phyloP scores from a whole-genome alignment of 257 asterid species.

The Solanum sejunctum region DNA sequence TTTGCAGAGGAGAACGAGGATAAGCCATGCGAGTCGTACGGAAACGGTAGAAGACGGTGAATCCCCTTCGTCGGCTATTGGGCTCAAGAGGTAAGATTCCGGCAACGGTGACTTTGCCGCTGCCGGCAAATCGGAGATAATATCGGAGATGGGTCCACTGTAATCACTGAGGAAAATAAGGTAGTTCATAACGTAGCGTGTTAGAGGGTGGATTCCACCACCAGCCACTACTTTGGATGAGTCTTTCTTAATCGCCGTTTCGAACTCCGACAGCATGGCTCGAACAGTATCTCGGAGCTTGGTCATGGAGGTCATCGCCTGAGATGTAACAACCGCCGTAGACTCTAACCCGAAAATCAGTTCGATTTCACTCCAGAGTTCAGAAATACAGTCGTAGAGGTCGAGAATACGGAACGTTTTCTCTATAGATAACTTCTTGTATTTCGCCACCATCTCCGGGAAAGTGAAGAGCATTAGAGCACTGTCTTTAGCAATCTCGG shows the following conservation, averaged over 20 bases:
- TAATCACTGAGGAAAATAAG: slow-evolving; percentile 66
- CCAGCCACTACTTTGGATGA: slow-evolving; percentile 39
- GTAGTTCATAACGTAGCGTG: slow-evolving; percentile 90
- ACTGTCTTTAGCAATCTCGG: slow-evolving; percentile 42
- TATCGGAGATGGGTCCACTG: slow-evolving; percentile 58
- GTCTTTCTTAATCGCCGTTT: slow-evolving; percentile 74
- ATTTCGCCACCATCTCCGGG: slow-evolving; percentile 41
- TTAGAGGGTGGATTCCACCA: slow-evolving; percentile 76
- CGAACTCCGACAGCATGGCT: slow-evolving; percentile 47
- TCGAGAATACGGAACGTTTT: slow-evolving; percentile 69
- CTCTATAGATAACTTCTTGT: slow-evolving; percentile 65
- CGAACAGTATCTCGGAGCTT: slow-evolving; percentile 65
- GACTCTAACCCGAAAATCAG: slow-evolving; percentile 43
- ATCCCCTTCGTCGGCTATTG: slow-evolving; percentile 6
- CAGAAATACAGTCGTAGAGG: slow-evolving; percentile 53
- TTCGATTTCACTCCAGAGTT: slow-evolving; percentile 57
- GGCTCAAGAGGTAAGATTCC: slow-evolving; percentile 47
- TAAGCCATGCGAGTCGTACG: slow-evolving; percentile 59
- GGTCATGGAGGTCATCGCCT: slow-evolving; percentile 43
- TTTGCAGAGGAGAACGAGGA: slow-evolving; percentile 77
- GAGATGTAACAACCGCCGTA: slow-evolving; percentile 30
- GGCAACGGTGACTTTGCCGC: slow-evolving; percentile 39
- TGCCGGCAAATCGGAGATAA: slow-evolving; percentile 46
- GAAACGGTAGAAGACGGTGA: slow-evolving; percentile 29
- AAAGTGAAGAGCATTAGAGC: slow-evolving; percentile 39